Percentiles rank a stretch among this genome's conserved stretches.
phyloP scores from a whole-genome alignment of 2,329 filamentous ascomycete genomes.

The Cryphonectria japonica region DNA sequence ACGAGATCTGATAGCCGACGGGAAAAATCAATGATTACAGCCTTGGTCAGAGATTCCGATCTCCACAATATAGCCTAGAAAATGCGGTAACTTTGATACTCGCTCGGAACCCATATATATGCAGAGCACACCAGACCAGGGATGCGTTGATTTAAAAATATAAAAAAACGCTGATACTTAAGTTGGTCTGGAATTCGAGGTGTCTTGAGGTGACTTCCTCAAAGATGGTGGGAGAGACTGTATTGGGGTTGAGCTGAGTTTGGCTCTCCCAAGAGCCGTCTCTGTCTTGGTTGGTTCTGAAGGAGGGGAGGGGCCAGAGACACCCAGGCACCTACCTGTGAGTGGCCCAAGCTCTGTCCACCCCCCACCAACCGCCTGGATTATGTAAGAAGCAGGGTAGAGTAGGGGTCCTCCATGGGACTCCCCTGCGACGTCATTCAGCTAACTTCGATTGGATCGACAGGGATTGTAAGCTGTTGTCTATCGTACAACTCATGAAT shows the following conservation, averaged over 20 bases:
- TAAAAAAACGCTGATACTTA: background rate
- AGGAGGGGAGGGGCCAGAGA: background rate
- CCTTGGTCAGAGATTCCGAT: background rate
- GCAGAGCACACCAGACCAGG: background rate
- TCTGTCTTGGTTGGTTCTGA: background rate
- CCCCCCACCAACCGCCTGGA: background rate
- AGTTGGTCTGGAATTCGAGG: background rate
- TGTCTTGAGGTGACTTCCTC: background rate
- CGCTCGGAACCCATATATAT: background rate
- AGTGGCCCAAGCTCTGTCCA: conserved; percentile 2
- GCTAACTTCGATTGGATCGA: background rate
- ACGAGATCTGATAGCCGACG: background rate
- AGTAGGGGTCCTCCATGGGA: background rate
- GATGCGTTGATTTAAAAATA: background rate
- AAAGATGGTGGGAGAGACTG: background rate
- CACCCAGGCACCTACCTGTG: background rate
- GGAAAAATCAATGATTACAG: background rate
- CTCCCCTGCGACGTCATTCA: conserved; percentile 5
- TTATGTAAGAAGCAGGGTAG: conserved; percentile 3
- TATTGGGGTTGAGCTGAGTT: background rate
- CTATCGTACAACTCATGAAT: too few species aligned
- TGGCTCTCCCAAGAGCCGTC: background rate
- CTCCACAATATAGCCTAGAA: background rate
- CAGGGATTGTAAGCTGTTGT: background rate
- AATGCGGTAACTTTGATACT: background rate